phyloP scores from a whole-genome alignment of 2,329 filamentous ascomycete species.

The Fusarium nanum region DNA sequence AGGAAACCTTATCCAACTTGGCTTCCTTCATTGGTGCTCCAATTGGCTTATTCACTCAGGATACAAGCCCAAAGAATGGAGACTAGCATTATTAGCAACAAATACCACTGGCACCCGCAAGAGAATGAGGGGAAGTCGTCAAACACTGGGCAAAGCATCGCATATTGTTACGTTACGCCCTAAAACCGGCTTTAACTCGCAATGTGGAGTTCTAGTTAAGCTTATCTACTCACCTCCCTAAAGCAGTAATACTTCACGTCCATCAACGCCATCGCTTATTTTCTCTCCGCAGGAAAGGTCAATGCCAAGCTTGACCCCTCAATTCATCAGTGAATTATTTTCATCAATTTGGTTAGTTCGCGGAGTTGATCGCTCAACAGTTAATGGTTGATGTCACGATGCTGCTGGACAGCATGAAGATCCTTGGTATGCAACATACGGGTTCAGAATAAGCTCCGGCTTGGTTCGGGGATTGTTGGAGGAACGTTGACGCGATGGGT shows the following conservation, averaged over 20 bases:
- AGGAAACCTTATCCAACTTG: not conserved
- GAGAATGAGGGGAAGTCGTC: not conserved
- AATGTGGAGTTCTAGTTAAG: constrained; percentile 11
- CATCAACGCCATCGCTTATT: not conserved
- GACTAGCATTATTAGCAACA: not conserved
- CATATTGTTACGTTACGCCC: not conserved
- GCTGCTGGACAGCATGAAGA: not conserved
- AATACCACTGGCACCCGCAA: not conserved
- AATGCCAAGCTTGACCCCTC: constrained; percentile 24
- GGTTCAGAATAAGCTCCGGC: constrained; percentile 6
- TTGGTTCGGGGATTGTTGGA: not conserved
- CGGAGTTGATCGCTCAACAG: not conserved
- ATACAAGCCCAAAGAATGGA: not conserved
- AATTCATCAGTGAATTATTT: not conserved
- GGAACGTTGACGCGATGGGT: not conserved
- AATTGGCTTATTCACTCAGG: not conserved
- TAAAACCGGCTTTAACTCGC: not conserved
- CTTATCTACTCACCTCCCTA: constrained; percentile 25
- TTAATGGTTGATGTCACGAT: not conserved
- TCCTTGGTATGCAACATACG: not conserved
- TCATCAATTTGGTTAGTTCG: not conserved
- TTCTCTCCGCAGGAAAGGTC: not conserved
- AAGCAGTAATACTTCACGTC: not conserved
- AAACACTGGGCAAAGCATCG: not conserved
- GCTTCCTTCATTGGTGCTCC: not conserved